These are phyloP conservation scores for Hypoxylon sp. DNA, from an alignment of 2,329 filamentous ascomycete genomes.

Conservation along the genomic window DNA sequence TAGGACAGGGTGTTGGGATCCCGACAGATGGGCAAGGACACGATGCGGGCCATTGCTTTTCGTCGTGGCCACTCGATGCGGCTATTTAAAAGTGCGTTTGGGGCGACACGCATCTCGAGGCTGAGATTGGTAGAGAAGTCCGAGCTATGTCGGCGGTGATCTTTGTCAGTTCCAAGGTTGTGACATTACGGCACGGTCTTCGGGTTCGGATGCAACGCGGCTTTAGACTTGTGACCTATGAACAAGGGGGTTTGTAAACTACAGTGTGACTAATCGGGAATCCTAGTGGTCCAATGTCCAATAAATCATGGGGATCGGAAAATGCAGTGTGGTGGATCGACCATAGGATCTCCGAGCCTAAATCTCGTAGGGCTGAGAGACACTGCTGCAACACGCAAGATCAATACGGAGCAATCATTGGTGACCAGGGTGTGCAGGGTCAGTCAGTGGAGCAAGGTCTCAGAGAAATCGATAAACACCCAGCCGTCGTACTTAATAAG, in stretches of 20 bases:
- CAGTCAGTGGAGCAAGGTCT: conserved; percentile 36
- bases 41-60: conserved; percentile 16
- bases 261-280: conserved; percentile 37
- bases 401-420: conserved; percentile 38
- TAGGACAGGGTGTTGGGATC: neutral
- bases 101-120: conserved; percentile 16
- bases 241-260: conserved; percentile 33
- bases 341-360: conserved; percentile 44
- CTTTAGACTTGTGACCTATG: conserved; percentile 27
- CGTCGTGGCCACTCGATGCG: conserved; percentile 8
- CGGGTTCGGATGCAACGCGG: conserved; percentile 35
- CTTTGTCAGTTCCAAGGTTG: conserved; percentile 29
- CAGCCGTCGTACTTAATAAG: conserved; percentile 37
- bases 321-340: conserved; percentile 43
- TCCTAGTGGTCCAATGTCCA: conserved; percentile 24
- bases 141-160: conserved; percentile 36
- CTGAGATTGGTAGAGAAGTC: conserved; percentile 32
- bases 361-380: conserved; percentile 47
- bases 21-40: conserved; percentile 7
- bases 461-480: conserved; percentile 20
- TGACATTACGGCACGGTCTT: conserved; percentile 24
- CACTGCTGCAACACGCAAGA: conserved; percentile 37
- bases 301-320: conserved; percentile 36
- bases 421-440: conserved; percentile 31
- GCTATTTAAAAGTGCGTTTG: conserved; percentile 16